These are phyloP conservation scores for Debaryomycetaceae sp. DNA, from an alignment of 1,139 yeast genomes.

Conservation along the genomic window DNA sequence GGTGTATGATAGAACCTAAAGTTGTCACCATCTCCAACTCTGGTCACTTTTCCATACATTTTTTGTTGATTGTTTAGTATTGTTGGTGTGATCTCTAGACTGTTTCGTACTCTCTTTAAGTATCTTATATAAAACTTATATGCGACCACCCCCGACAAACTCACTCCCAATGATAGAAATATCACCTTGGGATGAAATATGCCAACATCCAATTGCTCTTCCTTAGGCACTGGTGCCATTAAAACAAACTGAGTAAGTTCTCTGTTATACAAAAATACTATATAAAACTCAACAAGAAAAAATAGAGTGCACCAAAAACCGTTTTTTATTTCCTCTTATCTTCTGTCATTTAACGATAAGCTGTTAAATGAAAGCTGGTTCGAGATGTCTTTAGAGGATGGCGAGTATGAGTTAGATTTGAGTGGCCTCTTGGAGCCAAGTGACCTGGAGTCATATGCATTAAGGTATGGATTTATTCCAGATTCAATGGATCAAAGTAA, in stretches of 20 bases:
- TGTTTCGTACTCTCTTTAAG: conserved; percentile 31
- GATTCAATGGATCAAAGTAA: conserved; percentile 39
- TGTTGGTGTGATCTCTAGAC: conserved; percentile 39
- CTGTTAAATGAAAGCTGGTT: too few relatives aligned
- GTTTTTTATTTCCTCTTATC: too few relatives aligned
- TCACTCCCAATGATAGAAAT: conserved; percentile 36
- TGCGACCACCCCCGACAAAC: conserved; percentile 29
- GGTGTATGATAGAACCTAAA: conserved; percentile 92
- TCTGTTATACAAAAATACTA: too few relatives aligned
- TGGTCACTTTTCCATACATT: conserved; percentile 77
- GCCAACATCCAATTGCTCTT: conserved; percentile 14
- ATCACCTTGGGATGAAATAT: conserved; percentile 41
- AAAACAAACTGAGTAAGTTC: neutral
- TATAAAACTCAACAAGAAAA: too few relatives aligned
- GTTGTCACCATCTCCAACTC: conserved; percentile 97
- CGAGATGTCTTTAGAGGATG: conserved; percentile 35
- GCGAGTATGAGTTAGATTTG: conserved; percentile 45
- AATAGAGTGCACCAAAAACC: too few relatives aligned
- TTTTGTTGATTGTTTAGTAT: conserved; percentile 29
- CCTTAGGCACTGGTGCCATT: conserved; percentile 7
- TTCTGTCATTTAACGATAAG: too few relatives aligned
- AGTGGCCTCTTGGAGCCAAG: conserved; percentile 18
- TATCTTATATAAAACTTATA: conserved; percentile 33
- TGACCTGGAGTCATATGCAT: conserved; percentile 24
- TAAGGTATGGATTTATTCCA: conserved; percentile 44